A percentile compares a stretch with the other conserved stretches of the same genome.
These are phyloP conservation scores for Durio zibethinus DNA, from an alignment of 345 rosid species.

Conservation along the genomic window DNA sequence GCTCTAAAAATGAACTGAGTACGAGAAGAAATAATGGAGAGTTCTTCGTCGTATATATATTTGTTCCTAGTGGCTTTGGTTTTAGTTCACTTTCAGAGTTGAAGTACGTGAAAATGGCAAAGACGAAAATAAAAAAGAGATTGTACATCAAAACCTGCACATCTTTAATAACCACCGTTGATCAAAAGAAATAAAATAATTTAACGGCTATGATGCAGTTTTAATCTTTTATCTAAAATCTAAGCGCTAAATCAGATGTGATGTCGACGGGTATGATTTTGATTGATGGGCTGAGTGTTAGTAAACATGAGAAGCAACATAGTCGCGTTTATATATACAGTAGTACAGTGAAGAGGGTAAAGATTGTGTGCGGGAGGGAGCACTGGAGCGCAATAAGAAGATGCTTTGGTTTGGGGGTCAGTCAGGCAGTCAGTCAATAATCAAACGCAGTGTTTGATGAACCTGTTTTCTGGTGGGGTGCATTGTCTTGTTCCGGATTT, in stretches of 20 bases:
- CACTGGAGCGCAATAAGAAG: too few relatives aligned
- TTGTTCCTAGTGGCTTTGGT: neutral
- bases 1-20: conserved; percentile 1
- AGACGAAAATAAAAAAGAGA: neutral
- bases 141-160: conserved; percentile 31
- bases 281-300: conserved; percentile 21
- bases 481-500: neutral
- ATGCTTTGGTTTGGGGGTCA: neutral
- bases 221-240: neutral
- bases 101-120: conserved; percentile 14
- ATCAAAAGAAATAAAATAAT: neutral
- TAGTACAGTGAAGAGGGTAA: neutral
- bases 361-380: neutral
- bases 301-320: neutral
- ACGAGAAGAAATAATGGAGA: conserved; percentile 13
- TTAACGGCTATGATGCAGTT: conserved; percentile 14
- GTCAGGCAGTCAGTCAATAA: neutral
- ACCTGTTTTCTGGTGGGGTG: neutral
- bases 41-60: neutral
- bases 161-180: conserved; percentile 29
- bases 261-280: conserved; percentile 26
- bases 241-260: conserved; percentile 10
- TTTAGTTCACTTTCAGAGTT: neutral
- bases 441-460: neutral
- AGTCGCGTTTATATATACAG: neutral